phyloP scores from a whole-genome alignment of 257 asterid species.

The Agastache rugosa region DNA sequence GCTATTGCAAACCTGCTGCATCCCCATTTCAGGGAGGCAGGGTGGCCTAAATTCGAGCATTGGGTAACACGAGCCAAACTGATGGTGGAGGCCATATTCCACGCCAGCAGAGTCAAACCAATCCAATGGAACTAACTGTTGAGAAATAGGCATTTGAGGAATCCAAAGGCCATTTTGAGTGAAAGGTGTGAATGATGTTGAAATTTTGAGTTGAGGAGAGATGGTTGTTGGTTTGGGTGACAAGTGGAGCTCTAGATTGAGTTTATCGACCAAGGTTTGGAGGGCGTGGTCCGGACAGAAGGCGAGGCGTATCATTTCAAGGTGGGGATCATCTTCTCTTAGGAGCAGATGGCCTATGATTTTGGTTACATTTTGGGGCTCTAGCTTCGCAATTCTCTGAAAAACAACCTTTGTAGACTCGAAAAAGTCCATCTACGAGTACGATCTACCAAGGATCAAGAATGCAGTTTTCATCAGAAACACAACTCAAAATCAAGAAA shows the following conservation, averaged over 20 bases:
- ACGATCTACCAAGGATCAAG: slow-evolving; percentile 17
- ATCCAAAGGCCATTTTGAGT: slow-evolving; percentile 12
- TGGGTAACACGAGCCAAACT: background rate
- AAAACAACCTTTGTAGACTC: slow-evolving; percentile 37
- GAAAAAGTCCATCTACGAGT: slow-evolving; percentile 40
- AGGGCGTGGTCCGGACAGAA: slow-evolving; percentile 31
- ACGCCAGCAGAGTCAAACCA: background rate
- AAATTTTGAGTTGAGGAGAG: too few relatives aligned
- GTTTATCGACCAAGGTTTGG: slow-evolving; percentile 24
- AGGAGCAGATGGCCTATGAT: slow-evolving; percentile 38
- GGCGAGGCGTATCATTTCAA: slow-evolving; percentile 38
- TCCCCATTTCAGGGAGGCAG: background rate
- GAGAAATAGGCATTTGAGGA: slow-evolving; percentile 12
- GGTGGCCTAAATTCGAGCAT: background rate
- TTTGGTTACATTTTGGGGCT: slow-evolving; percentile 33
- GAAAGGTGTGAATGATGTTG: slow-evolving; percentile 28
- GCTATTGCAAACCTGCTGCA: slow-evolving; percentile 30
- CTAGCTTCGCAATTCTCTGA: slow-evolving; percentile 36
- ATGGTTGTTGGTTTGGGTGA: background rate
- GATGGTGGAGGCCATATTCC: too few relatives aligned
- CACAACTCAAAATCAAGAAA: background rate
- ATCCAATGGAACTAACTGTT: slow-evolving; percentile 12
- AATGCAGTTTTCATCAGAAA: background rate
- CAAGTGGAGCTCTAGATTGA: slow-evolving; percentile 16
- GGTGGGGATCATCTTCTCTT: background rate